A percentile compares a stretch with the other conserved stretches of the same genome.
Evolutionary conservation across 2,329 filamentous ascomycete genomes (phyloP).

Genomic region (Exophiala dermatitidis): DNA sequence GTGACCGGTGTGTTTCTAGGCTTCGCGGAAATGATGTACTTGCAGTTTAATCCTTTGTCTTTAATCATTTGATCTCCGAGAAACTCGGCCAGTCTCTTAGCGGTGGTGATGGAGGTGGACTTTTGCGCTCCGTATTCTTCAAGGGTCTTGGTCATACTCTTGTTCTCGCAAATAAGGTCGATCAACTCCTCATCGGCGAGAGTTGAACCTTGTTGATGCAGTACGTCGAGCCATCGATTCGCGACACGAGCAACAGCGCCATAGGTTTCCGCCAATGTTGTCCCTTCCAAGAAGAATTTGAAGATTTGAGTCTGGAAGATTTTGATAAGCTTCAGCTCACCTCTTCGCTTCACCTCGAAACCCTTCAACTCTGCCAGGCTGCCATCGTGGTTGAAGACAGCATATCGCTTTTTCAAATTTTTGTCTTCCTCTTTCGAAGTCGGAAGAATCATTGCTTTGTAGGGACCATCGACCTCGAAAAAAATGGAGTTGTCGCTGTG

Average conservation of each 20-base stretch:
- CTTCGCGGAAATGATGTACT: slow-evolving; percentile 91
- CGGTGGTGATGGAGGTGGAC: slow-evolving; percentile 98
- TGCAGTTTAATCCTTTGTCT: slow-evolving; percentile 98
- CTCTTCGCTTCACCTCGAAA: slow-evolving; percentile 94
- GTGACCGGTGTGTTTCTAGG: slow-evolving; percentile 88
- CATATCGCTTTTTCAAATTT: slow-evolving; percentile 98
- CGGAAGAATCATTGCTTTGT: slow-evolving; percentile 93
- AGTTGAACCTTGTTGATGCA: slow-evolving; percentile 80
- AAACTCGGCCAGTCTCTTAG: slow-evolving; percentile 89
- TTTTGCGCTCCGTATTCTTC: slow-evolving; percentile 95
- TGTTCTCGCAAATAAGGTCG: slow-evolving; percentile 98
- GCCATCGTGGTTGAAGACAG: slow-evolving; percentile 97
- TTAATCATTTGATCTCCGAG: slow-evolving; percentile 98
- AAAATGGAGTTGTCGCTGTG: slow-evolving; percentile 99
- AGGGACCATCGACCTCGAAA: slow-evolving; percentile 97
- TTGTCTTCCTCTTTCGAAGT: slow-evolving; percentile 99
- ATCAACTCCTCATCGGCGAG: slow-evolving; percentile 95
- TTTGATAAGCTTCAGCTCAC: slow-evolving; percentile 98
- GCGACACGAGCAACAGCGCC: slow-evolving; percentile 86
- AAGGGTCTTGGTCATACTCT: slow-evolving; percentile 93
- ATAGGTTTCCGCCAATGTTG: slow-evolving; percentile 82
- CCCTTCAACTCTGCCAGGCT: slow-evolving; percentile 92
- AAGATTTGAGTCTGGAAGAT: slow-evolving; percentile 99
- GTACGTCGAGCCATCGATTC: slow-evolving; percentile 91
- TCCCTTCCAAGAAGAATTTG: slow-evolving; percentile 95